Percentiles rank a stretch among this genome's conserved stretches.
Conservation (phyloP, 2,329 filamentous ascomycete species). For the Hypoxylon sp. region DNA sequence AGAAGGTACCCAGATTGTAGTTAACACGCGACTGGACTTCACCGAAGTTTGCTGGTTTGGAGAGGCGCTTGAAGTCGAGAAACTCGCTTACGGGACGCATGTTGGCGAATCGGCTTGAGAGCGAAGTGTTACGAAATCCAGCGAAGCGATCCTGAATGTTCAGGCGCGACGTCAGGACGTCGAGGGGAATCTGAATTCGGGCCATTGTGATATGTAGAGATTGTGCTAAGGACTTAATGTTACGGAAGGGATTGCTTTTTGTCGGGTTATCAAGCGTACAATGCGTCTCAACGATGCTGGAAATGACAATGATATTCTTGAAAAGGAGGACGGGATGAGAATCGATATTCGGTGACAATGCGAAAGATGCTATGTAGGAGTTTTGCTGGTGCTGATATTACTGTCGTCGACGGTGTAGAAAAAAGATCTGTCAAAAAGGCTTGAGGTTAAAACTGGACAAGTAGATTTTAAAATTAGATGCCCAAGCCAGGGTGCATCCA, state of each 20-base stretch:
- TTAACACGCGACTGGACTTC: constrained; percentile 94
- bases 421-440: constrained; percentile 40
- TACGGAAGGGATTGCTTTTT: constrained; percentile 10
- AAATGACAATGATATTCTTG: not conserved
- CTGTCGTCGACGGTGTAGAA: constrained; percentile 23
- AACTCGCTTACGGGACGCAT: constrained; percentile 93
- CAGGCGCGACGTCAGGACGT: constrained; percentile 90
- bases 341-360: constrained; percentile 19
- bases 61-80: constrained; percentile 94
- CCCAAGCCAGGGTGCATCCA: constrained; percentile 29
- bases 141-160: constrained; percentile 89
- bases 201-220: constrained; percentile 72
- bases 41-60: constrained; percentile 91
- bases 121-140: constrained; percentile 82
- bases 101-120: constrained; percentile 90
- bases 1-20: constrained; percentile 98
- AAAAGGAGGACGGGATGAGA: constrained; percentile 5
- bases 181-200: constrained; percentile 92
- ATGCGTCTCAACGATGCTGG: constrained; percentile 4
- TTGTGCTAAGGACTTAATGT: constrained; percentile 8
- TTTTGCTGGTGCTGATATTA: constrained; percentile 1
- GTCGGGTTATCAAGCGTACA: constrained; percentile 11
- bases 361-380: constrained; percentile 10
- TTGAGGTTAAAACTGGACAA: constrained; percentile 35
- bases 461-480: constrained; percentile 47